These are phyloP conservation scores for Cercospora zeae-maydis DNA, from an alignment of 2,329 filamentous ascomycete species.

Conservation along the genomic window DNA sequence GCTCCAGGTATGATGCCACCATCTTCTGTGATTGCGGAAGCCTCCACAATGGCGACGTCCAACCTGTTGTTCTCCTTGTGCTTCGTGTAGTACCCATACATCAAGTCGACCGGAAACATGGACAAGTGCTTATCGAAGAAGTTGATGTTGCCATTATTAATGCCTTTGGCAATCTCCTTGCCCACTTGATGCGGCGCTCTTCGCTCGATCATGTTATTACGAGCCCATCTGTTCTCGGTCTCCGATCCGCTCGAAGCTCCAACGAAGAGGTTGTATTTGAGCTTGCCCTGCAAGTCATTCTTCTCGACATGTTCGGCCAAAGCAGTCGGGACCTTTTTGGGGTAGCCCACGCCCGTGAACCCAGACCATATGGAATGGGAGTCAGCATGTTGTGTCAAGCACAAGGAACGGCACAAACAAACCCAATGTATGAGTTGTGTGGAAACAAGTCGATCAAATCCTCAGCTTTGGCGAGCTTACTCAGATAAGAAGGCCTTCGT, in stretches of 20 bases:
- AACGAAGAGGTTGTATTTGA: constrained; percentile 84
- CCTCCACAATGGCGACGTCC: constrained; percentile 78
- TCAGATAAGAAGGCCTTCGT: constrained; percentile 70
- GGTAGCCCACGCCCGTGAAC: constrained; percentile 69
- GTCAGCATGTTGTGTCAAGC: background rate
- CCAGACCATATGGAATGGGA: constrained; percentile 61
- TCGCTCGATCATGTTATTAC: constrained; percentile 83
- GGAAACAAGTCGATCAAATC: constrained; percentile 79
- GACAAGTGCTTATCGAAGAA: constrained; percentile 93
- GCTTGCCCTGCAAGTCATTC: constrained; percentile 76
- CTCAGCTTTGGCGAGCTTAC: constrained; percentile 74
- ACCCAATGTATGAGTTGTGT: constrained; percentile 76
- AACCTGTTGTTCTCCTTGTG: constrained; percentile 69
- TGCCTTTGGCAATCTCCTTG: constrained; percentile 84
- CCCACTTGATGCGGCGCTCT: constrained; percentile 83
- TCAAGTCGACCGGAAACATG: constrained; percentile 85
- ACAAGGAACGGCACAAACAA: background rate
- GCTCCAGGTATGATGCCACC: constrained; percentile 85
- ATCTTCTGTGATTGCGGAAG: constrained; percentile 80
- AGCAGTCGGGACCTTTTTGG: constrained; percentile 74
- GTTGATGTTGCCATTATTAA: constrained; percentile 82
- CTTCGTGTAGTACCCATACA: constrained; percentile 74
- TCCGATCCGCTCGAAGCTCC: constrained; percentile 86
- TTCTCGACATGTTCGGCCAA: constrained; percentile 86
- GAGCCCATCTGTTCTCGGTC: constrained; percentile 90